phyloP scores from a whole-genome alignment of 1,284 basidiomycete genomes.

The Entoloma clypeatum region DNA sequence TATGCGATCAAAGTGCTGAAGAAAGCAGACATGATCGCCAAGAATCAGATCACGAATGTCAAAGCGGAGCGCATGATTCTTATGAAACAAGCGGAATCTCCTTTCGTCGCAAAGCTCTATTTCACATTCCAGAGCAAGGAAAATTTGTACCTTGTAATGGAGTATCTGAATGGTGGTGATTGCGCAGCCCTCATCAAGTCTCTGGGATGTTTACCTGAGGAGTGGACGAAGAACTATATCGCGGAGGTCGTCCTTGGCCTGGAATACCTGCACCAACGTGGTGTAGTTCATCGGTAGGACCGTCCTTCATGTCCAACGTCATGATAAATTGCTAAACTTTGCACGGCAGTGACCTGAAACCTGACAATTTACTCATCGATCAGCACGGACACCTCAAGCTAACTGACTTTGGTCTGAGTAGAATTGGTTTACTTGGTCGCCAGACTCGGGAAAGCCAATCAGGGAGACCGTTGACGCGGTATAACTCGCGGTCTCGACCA shows the following conservation, averaged over 20 bases:
- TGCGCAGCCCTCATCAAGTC: conserved; percentile 96
- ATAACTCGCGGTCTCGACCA: conserved; percentile 67
- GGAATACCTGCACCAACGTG: conserved; percentile 91
- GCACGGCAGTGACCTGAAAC: conserved; percentile 84
- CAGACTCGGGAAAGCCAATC: conserved; percentile 83
- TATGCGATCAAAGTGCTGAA: conserved; percentile 99
- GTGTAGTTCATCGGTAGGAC: conserved; percentile 93
- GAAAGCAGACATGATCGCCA: conserved; percentile 99
- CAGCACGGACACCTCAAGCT: conserved; percentile 94
- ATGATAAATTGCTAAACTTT: conserved; percentile 2
- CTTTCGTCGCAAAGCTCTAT: conserved; percentile 98
- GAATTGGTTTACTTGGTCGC: conserved; percentile 95
- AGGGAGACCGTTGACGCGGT: conserved; percentile 52
- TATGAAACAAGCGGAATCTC: conserved; percentile 98
- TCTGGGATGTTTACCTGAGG: conserved; percentile 89
- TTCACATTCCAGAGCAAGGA: conserved; percentile 99
- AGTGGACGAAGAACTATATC: conserved; percentile 96
- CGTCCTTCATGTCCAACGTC: background rate
- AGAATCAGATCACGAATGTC: conserved; percentile 99
- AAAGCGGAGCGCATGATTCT: conserved; percentile 99
- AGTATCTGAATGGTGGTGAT: conserved; percentile 96
- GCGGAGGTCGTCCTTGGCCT: conserved; percentile 95
- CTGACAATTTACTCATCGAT: conserved; percentile 97
- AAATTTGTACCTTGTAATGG: conserved; percentile 98
- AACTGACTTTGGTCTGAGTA: conserved; percentile 96